Base-by-base conservation (phyloP, 768 basidiomycete species). In the Leccinellum rugosiceps region DNA sequence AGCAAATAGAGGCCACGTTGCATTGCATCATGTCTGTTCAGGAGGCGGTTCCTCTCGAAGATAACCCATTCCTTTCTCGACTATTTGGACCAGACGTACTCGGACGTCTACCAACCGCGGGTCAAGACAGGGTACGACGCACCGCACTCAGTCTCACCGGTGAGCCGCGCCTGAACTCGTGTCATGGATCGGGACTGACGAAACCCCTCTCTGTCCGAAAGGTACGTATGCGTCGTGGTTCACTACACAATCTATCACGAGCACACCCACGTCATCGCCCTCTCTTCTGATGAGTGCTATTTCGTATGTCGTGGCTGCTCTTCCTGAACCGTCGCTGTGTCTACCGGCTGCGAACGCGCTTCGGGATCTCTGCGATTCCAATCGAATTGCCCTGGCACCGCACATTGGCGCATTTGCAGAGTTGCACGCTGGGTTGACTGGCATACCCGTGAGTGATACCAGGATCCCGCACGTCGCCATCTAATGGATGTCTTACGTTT, bases 331-430 rank as follows among this genome's bases (percentile, higher is more conserved):
- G 6, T 71, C 73, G 30, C 77, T 87, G 30, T 90, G 82, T 66
- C 80, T 84, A 0, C 80, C 84, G 8, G 92, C 93, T 1, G 93
- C 94, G 0, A 86, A 87, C 50, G 85, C 92, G 0, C 78, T 98
- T 26, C 85, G 91, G 41, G 88, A 92, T 54, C 72, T 97, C 3
- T 97, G 95, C 65, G 94, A 97, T 71, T 85, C 91, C 38, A 97
- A 97, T 68, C 78, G 95, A 53, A 78, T 78, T n/a, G 89, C 86
- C 10, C 77, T 97, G 13, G 90, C 92, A 2, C 83, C 85, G 6
- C 92, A 92, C 63, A 92, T 97, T 35, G 79, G 78, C 3, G 89
- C 92, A 0, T 96, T 98, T 70, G 90, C 86, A 4, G 85, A 88
- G 58, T 71, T 98, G 55, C 90, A 96, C 72, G 86, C 88, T 0